Conservation (phyloP, 306 rosid genomes). For the Begonia loranthoides region DNA sequence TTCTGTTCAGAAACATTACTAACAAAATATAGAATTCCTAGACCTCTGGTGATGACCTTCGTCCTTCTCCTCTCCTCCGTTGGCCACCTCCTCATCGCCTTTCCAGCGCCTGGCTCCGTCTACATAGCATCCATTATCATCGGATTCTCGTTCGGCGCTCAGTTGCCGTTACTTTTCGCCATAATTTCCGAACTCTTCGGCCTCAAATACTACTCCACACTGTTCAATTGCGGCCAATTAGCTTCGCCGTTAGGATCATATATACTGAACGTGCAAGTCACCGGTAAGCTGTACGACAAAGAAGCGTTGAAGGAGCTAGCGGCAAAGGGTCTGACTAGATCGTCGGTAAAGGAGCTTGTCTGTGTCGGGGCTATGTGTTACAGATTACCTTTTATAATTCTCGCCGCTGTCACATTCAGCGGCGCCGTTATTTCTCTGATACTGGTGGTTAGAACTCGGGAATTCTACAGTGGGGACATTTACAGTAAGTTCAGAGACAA, state of each 20-base stretch:
- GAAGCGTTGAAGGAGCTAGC: slow-evolving; percentile 40
- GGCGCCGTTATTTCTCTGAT: slow-evolving; percentile 32
- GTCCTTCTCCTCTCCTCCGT: slow-evolving; percentile 36
- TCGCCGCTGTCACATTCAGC: slow-evolving; percentile 26
- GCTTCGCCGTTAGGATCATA: slow-evolving; percentile 51
- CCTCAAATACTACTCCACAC: slow-evolving; percentile 53
- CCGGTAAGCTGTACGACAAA: slow-evolving; percentile 44
- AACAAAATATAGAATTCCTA: slow-evolving; percentile 43
- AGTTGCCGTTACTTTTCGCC: slow-evolving; percentile 52
- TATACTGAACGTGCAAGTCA: slow-evolving; percentile 38
- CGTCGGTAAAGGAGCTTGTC: slow-evolving; percentile 28
- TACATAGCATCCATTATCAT: slow-evolving; percentile 41
- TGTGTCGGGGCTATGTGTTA: slow-evolving; percentile 40
- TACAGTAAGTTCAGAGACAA: slow-evolving; percentile 31
- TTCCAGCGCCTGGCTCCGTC: slow-evolving; percentile 37
- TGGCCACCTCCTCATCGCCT: slow-evolving; percentile 54
- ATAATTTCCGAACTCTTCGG: slow-evolving; percentile 65
- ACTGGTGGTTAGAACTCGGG: slow-evolving; percentile 43
- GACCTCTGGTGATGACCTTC: slow-evolving; percentile 37
- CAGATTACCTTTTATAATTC: slow-evolving; percentile 35
- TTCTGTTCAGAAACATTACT: slow-evolving; percentile 42
- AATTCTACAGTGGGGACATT: slow-evolving; percentile 43
- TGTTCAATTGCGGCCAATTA: slow-evolving; percentile 32
- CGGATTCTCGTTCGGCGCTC: slow-evolving; percentile 59
- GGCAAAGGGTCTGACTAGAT: slow-evolving; percentile 18